Conservation (phyloP, 2,329 filamentous ascomycete species). For the Botrytis porri region DNA sequence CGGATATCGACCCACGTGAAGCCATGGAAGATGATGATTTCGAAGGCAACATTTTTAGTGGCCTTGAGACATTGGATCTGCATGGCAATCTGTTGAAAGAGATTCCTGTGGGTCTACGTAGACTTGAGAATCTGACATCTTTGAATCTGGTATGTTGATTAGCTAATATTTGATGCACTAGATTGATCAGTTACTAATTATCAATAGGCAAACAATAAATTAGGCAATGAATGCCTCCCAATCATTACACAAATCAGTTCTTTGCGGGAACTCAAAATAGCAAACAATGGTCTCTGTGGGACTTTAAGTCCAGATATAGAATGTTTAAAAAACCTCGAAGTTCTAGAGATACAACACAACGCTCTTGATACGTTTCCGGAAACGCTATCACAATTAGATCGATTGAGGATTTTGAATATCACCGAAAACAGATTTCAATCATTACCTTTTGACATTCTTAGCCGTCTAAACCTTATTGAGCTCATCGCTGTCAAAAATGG, state of each 20-base stretch:
- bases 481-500: slow-evolving; percentile 75
- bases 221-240: slow-evolving; percentile 69
- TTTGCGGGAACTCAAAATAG: slow-evolving; percentile 77
- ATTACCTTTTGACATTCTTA: slow-evolving; percentile 68
- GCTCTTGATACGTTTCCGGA: slow-evolving; percentile 68
- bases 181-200: slow-evolving; percentile 13
- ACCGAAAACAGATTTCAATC: slow-evolving; percentile 72
- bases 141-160: slow-evolving; percentile 70
- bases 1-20: slow-evolving; percentile 60
- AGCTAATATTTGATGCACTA: background rate
- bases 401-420: slow-evolving; percentile 74
- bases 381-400: slow-evolving; percentile 62
- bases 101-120: slow-evolving; percentile 72
- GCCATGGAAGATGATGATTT: slow-evolving; percentile 61
- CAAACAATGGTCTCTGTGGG: slow-evolving; percentile 72
- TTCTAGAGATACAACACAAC: slow-evolving; percentile 79
- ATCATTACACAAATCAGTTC: slow-evolving; percentile 69
- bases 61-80: slow-evolving; percentile 75
- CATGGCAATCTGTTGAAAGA: slow-evolving; percentile 76
- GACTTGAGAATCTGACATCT: slow-evolving; percentile 70
- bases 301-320: slow-evolving; percentile 62
- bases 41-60: slow-evolving; percentile 74
- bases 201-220: slow-evolving; percentile 71
- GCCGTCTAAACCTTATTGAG: slow-evolving; percentile 67
- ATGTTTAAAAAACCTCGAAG: slow-evolving; percentile 67